A percentile compares a stretch with the other conserved stretches of the same genome.
phyloP scores from a whole-genome alignment of 768 basidiomycete species.

The Mycena kentingensis region DNA sequence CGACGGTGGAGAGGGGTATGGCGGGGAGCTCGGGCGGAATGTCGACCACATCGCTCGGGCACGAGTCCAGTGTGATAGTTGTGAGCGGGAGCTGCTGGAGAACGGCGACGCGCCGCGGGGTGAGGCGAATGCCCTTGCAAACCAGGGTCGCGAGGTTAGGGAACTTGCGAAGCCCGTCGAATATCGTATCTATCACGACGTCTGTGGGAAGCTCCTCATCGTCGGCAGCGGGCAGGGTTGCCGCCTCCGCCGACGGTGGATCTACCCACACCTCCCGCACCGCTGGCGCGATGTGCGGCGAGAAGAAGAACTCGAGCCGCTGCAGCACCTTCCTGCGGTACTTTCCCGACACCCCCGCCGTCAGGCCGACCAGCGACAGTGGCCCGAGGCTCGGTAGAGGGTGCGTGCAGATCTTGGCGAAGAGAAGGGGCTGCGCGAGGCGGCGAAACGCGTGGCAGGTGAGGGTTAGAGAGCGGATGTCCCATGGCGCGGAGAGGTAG shows the following conservation, averaged over 20 bases:
- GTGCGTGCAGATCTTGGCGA: constrained; percentile 17
- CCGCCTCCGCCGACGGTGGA: constrained; percentile 16
- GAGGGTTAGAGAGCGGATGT: constrained; percentile 13
- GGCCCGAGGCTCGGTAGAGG: background rate
- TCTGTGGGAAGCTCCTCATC: constrained; percentile 20
- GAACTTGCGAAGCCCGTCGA: constrained; percentile 18
- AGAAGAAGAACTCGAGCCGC: constrained; percentile 19
- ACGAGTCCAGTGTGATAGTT: constrained; percentile 16
- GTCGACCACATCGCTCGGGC: constrained; percentile 14
- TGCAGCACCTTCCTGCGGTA: constrained; percentile 10
- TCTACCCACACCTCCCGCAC: constrained; percentile 22
- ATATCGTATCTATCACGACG: constrained; percentile 20
- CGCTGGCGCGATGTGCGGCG: constrained; percentile 18
- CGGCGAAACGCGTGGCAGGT: constrained; percentile 20
- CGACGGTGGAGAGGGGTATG: constrained; percentile 10
- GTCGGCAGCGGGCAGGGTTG: background rate
- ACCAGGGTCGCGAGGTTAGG: constrained; percentile 16
- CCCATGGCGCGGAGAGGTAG: constrained; percentile 8
- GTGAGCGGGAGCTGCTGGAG: constrained; percentile 11
- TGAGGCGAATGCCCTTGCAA: constrained; percentile 12
- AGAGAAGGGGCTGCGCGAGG: constrained; percentile 19
- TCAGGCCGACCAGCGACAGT: constrained; percentile 3
- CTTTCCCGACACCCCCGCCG: background rate
- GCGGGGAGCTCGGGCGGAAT: background rate
- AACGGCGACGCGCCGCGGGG: constrained; percentile 8